Conservation (phyloP, 345 rosid genomes). For the Euphorbia pulcherrima region DNA sequence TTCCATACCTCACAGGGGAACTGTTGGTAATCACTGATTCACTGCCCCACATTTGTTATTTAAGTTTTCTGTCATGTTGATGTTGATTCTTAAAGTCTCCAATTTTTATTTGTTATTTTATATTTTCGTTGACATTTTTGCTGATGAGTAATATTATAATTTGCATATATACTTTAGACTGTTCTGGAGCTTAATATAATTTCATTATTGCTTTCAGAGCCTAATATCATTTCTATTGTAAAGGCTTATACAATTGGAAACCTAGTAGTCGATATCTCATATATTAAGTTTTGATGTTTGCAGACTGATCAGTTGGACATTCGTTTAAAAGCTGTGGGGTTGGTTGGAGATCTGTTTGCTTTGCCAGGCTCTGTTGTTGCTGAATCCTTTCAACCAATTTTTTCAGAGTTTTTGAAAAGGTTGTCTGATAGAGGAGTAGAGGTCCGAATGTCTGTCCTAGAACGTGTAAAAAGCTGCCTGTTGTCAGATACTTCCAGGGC, state of each 20-base stretch:
- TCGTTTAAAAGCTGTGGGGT: constrained; percentile 79
- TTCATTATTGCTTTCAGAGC: background rate
- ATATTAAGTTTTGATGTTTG: constrained; percentile 23
- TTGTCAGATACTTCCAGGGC: constrained; percentile 63
- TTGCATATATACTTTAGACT: constrained; percentile 4
- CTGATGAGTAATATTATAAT: background rate
- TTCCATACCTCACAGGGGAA: constrained; percentile 91
- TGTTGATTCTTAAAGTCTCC: background rate
- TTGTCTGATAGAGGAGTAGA: constrained; percentile 85
- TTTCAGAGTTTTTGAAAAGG: constrained; percentile 87
- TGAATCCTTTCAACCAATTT: constrained; percentile 76
- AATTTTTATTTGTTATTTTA: background rate
- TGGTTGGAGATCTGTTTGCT: constrained; percentile 86
- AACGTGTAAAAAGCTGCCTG: constrained; percentile 76
- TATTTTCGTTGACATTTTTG: background rate
- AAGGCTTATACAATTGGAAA: background rate
- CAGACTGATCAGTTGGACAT: constrained; percentile 88
- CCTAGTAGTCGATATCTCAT: constrained; percentile 21
- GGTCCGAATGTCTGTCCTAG: constrained; percentile 82
- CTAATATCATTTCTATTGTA: background rate
- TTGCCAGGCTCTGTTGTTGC: constrained; percentile 55
- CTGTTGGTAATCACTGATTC: constrained; percentile 59
- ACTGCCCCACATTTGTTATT: constrained; percentile 13
- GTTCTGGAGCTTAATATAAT: background rate
- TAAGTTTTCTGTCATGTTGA: background rate